A percentile compares a stretch with the other conserved stretches of the same genome.
These are phyloP conservation scores for Aspergillus sclerotiicarbonarius DNA, from an alignment of 495 filamentous ascomycete species.

Conservation along the genomic window DNA sequence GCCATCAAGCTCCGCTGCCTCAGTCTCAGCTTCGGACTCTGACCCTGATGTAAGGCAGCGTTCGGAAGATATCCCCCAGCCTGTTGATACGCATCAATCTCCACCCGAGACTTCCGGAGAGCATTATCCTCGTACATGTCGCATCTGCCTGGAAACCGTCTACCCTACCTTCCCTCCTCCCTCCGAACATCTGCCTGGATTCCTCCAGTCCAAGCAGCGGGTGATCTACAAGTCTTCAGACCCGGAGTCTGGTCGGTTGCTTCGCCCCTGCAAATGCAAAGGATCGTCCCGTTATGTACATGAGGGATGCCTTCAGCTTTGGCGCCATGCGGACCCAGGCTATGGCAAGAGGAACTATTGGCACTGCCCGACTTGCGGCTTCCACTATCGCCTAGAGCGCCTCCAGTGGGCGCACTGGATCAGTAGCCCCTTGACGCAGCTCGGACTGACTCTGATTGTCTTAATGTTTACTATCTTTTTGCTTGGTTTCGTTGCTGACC, in stretches of 20 bases:
- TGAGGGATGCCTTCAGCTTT: conserved; percentile 84
- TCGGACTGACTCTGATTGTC: conserved; percentile 65
- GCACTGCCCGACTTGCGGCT: conserved; percentile 86
- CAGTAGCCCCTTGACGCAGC: conserved; percentile 61
- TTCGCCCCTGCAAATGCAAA: conserved; percentile 90
- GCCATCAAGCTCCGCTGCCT: conserved; percentile 13
- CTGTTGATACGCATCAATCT: conserved; percentile 14
- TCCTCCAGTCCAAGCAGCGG: conserved; percentile 60
- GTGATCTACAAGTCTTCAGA: conserved; percentile 74
- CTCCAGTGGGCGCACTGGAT: conserved; percentile 74
- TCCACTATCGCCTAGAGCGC: conserved; percentile 77
- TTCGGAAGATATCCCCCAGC: conserved; percentile 15
- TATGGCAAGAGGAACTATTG: conserved; percentile 71
- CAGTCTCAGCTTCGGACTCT: conserved; percentile 6
- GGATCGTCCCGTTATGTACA: conserved; percentile 93
- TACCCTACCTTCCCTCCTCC: conserved; percentile 70
- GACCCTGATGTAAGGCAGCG: conserved; percentile 14
- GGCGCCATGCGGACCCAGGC: conserved; percentile 72
- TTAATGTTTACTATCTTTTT: conserved; percentile 69
- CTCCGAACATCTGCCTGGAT: conserved; percentile 55
- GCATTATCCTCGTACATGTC: conserved; percentile 72
- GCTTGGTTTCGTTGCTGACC: conserved; percentile 88
- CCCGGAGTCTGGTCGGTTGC: conserved; percentile 73
- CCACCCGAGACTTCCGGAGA: conserved; percentile 30
- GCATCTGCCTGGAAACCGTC: conserved; percentile 89